Percentiles rank a stretch among this genome's conserved stretches.
Evolutionary conservation across 2,329 filamentous ascomycete genomes (phyloP).

Genomic region (Elsinoe ampelina): DNA sequence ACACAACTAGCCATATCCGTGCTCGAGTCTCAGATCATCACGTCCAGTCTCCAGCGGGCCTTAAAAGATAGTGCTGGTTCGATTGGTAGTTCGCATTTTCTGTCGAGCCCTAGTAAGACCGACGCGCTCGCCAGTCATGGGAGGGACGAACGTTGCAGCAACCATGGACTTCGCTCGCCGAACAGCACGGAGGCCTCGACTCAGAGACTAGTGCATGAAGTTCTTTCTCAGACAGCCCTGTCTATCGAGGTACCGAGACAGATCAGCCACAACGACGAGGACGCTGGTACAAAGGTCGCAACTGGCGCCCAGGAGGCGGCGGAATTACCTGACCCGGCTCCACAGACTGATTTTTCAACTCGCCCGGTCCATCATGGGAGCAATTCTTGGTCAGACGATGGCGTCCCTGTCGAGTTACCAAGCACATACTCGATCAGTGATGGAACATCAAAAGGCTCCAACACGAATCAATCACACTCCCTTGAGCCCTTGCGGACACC

Average conservation of each 20-base stretch:
- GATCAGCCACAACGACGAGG: not conserved
- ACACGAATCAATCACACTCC: slow-evolving; percentile 19
- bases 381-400: slow-evolving; percentile 13
- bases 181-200: slow-evolving; percentile 2
- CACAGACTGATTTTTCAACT: too few relatives aligned
- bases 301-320: not conserved
- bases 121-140: too few relatives aligned
- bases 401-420: slow-evolving; percentile 26
- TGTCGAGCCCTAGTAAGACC: too few relatives aligned
- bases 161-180: not conserved
- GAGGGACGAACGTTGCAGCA: too few relatives aligned
- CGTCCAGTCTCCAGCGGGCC: slow-evolving; percentile 19
- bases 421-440: slow-evolving; percentile 28
- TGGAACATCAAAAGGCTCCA: slow-evolving; percentile 21
- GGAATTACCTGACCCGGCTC: not conserved
- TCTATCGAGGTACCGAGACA: not conserved
- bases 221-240: slow-evolving; percentile 15
- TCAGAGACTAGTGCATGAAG: not conserved
- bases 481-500: slow-evolving; percentile 22
- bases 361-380: not conserved
- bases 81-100: too few relatives aligned
- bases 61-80: not conserved
- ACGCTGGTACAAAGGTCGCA: not conserved
- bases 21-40: slow-evolving; percentile 34
- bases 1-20: slow-evolving; percentile 34